Percentiles rank a stretch among this genome's conserved stretches.
These are phyloP conservation scores for Ogataea henricii DNA, from an alignment of 805 yeast species.

Conservation along the genomic window DNA sequence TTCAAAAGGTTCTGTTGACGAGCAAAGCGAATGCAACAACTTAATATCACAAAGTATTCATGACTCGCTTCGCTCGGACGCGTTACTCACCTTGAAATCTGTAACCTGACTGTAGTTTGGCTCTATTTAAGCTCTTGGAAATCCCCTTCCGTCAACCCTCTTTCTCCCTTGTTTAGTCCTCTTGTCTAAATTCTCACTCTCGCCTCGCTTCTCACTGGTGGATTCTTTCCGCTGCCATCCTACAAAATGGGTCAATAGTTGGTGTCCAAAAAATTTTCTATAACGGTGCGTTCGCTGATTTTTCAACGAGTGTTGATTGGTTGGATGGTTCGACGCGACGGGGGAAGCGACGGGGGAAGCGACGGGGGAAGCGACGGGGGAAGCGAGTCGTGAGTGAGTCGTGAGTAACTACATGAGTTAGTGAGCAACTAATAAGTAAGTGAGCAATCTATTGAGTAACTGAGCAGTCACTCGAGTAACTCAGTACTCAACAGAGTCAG, in stretches of 20 bases:
- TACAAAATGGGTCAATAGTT: not conserved
- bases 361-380: too few relatives aligned
- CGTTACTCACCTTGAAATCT: constrained; percentile 1
- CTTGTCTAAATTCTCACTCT: not conserved
- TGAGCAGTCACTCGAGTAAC: too few relatives aligned
- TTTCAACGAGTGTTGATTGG: constrained; percentile 23
- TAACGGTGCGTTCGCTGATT: constrained; percentile 11
- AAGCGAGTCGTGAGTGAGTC: too few relatives aligned
- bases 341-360: too few relatives aligned
- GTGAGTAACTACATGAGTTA: too few relatives aligned
- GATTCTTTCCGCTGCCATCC: constrained; percentile 1
- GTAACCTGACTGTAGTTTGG: not conserved
- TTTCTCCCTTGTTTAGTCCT: not conserved
- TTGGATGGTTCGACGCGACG: too few relatives aligned
- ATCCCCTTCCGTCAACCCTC: not conserved
- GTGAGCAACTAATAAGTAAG: too few relatives aligned
- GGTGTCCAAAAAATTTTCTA: not conserved
- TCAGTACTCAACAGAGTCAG: too few relatives aligned
- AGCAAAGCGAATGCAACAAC: too few relatives aligned
- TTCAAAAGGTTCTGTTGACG: too few relatives aligned
- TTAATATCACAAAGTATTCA: too few relatives aligned
- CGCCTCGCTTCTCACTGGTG: constrained; percentile 7
- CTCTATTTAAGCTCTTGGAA: not conserved
- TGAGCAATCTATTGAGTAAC: too few relatives aligned
- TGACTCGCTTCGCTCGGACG: not conserved